These are phyloP conservation scores for Citeromyces nyonsensis DNA, from an alignment of 805 yeast genomes.

Conservation along the genomic window DNA sequence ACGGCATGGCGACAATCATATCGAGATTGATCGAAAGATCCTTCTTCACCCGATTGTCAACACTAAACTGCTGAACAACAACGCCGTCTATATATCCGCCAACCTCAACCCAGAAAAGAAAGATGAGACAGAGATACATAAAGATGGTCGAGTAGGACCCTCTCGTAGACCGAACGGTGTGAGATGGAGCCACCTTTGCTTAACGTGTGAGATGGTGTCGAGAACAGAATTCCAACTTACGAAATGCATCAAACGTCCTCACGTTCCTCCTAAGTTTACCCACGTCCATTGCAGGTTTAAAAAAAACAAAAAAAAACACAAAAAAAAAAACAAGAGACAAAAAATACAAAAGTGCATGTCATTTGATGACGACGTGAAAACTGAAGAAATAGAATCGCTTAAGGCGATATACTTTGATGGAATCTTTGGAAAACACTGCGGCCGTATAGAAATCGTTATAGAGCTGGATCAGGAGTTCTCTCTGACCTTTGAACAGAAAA, in stretches of 20 bases:
- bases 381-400: conserved; percentile 24
- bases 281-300: too few relatives aligned
- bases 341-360: too few relatives aligned
- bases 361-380: neutral
- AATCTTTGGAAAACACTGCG: conserved; percentile 5
- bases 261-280: conserved; percentile 11
- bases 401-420: conserved; percentile 25
- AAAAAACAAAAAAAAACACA: too few relatives aligned
- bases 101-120: conserved; percentile 70
- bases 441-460: conserved; percentile 14
- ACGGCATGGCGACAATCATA: conserved; percentile 71
- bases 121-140: conserved; percentile 43
- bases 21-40: conserved; percentile 64
- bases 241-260: conserved; percentile 58
- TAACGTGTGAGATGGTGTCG: neutral
- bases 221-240: conserved; percentile 17
- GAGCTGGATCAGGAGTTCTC: conserved; percentile 7
- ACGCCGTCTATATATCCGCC: conserved; percentile 79
- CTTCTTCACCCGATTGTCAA: conserved; percentile 43
- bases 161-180: conserved; percentile 56
- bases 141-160: conserved; percentile 65
- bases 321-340: too few relatives aligned
- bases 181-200: conserved; percentile 59
- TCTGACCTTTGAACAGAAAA: conserved; percentile 4
- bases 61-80: conserved; percentile 62